phyloP scores from a whole-genome alignment of 116 monocot genomes.

The Thalassia testudinum region DNA sequence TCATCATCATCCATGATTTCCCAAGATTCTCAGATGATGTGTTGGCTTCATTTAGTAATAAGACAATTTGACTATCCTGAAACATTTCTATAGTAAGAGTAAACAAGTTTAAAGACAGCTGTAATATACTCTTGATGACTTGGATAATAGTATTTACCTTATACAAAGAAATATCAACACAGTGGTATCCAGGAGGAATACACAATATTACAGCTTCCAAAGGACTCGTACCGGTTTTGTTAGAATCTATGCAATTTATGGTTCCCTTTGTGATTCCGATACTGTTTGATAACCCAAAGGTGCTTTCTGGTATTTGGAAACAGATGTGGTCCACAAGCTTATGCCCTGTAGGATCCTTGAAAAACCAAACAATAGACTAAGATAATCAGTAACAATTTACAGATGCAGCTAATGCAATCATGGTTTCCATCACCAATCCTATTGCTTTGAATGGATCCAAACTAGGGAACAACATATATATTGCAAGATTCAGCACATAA shows the following conservation, averaged over 20 bases:
- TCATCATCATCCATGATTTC: slow-evolving; percentile 71
- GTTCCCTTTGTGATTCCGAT: slow-evolving; percentile 61
- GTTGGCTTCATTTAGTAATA: slow-evolving; percentile 54
- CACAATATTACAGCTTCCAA: slow-evolving; percentile 40
- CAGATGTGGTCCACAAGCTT: slow-evolving; percentile 51
- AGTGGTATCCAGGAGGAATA: slow-evolving; percentile 54
- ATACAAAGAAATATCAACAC: slow-evolving; percentile 65
- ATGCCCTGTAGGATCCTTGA: background rate
- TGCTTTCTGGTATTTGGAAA: slow-evolving; percentile 55
- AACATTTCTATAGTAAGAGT: slow-evolving; percentile 4
- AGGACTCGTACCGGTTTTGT: slow-evolving; percentile 7
- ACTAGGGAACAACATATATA: no score
- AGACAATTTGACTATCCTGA: slow-evolving; percentile 68
- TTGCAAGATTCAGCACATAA: no score
- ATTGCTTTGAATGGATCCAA: no score
- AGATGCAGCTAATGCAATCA: background rate
- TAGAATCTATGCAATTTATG: slow-evolving; percentile 9
- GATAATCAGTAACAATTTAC: background rate
- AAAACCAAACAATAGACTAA: slow-evolving; percentile 2
- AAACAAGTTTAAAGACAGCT: background rate
- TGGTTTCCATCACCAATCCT: no score
- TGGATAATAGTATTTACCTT: slow-evolving; percentile 32
- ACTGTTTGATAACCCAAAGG: slow-evolving; percentile 28
- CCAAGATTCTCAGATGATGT: slow-evolving; percentile 29
- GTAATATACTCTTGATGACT: background rate